Evolutionary conservation across 345 rosid species (phyloP), one percentile per base, ranked within the genome.

Genomic region (Kernera saxatilis): DNA sequence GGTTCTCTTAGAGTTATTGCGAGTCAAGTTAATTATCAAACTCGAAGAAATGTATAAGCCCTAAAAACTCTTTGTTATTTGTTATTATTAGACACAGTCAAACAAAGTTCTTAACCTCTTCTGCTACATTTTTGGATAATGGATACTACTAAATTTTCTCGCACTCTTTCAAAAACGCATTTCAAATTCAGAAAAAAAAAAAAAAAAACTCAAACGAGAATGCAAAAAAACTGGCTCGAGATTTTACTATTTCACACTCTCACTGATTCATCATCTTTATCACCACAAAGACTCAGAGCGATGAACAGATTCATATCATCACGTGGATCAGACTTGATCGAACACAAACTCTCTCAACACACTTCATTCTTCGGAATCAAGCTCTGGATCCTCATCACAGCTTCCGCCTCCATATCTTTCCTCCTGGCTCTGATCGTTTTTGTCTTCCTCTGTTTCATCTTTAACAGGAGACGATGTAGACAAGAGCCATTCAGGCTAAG

Each of bases 371-470:
- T 88, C 6, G 88, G 88, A 36, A 51, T 84, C 69, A 72, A 50
- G 37, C 62, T 86, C 51, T 83, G 86, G 92, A 53, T 92, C 46
- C 71, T 85, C 14, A 55, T 92, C 23, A 55, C 82, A 50, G 65
- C 60, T 35, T 52, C 83, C 18, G 64, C 58, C 18, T 57, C 76
- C 37, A 11, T 51, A 18, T 57, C 54, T 39, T 46, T 80, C n/a
- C 15, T 81, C 73, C 11, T 80, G 6, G 32, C 76, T 3, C n/a
- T 80, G 11, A 50, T 83, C 40, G 13, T 72, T 27, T 7, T 73
- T 44, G 15, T 71, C n/a, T 52, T 66, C 37, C 75, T 83, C 32
- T 82, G 73, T 68, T 23, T 79, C 70, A 22, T 81, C 69, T 60
- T 49, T 14, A 69, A 23, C 29, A 72, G 55, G 43, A 75, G 46